Conservation (phyloP, 805 yeast genomes). For the Lipomyces kockii region DNA sequence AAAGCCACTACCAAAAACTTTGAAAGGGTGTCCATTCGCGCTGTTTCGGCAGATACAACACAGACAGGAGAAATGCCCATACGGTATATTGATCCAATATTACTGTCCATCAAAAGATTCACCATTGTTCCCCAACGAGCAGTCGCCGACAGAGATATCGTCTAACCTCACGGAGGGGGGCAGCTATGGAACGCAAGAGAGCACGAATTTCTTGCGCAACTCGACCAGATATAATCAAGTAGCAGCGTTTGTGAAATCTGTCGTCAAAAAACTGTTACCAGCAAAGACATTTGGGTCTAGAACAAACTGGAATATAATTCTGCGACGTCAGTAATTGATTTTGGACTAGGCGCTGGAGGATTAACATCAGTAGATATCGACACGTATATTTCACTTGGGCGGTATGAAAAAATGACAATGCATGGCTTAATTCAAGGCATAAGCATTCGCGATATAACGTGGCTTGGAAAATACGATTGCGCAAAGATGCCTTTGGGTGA, state of each 20-base stretch:
- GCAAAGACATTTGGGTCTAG: slow-evolving; percentile 16
- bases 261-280: slow-evolving; percentile 20
- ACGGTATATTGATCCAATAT: slow-evolving; percentile 11
- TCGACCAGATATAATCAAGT: slow-evolving; percentile 20
- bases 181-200: not conserved
- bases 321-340: slow-evolving; percentile 9
- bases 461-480: slow-evolving; percentile 54
- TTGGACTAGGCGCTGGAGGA: not conserved
- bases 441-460: slow-evolving; percentile 53
- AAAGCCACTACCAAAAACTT: slow-evolving; percentile 12
- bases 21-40: slow-evolving; percentile 25
- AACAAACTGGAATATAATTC: slow-evolving; percentile 1
- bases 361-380: slow-evolving; percentile 18
- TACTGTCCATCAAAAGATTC: slow-evolving; percentile 21
- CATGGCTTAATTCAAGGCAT: slow-evolving; percentile 47
- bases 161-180: not conserved
- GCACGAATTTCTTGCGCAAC: not conserved
- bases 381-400: slow-evolving; percentile 47
- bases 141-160: not conserved
- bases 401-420: slow-evolving; percentile 48
- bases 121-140: not conserved
- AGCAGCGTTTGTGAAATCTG: slow-evolving; percentile 15
- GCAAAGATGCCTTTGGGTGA: slow-evolving; percentile 51
- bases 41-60: slow-evolving; percentile 16
- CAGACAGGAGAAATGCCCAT: slow-evolving; percentile 11